Conservation (phyloP, 305 asterid species). For the Solanum aculeatissimum region DNA sequence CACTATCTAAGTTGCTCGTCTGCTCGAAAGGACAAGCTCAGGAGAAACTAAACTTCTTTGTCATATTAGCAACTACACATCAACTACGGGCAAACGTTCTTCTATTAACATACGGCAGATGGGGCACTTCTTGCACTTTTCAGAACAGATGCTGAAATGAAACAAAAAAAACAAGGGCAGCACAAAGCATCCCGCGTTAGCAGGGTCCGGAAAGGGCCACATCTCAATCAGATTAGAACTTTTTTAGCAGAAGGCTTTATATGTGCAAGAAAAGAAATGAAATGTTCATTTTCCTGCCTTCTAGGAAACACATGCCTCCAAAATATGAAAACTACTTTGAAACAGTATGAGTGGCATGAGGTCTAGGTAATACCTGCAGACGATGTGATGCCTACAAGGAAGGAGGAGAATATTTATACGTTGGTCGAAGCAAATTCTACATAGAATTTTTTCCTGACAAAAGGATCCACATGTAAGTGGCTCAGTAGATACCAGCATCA, state of each 20-base stretch:
- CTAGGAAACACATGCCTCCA: background rate
- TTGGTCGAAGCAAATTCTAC: constrained; percentile 90
- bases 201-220: no score
- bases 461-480: constrained; percentile 5
- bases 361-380: constrained; percentile 60
- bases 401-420: constrained; percentile 75
- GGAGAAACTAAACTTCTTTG: constrained; percentile 1
- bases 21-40: background rate
- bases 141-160: constrained; percentile 56
- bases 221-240: background rate
- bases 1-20: constrained; percentile 20
- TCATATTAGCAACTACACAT: constrained; percentile 34
- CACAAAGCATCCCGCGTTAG: no score
- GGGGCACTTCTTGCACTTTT: constrained; percentile 92
- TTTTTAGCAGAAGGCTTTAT: background rate
- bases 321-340: background rate
- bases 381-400: constrained; percentile 85
- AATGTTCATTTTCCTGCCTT: background rate
- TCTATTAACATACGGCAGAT: constrained; percentile 74
- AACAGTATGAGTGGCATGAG: background rate
- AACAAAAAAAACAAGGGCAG: no score
- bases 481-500: background rate
- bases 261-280: background rate
- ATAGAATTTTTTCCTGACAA: constrained; percentile 78
- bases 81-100: constrained; percentile 61